Evolutionary conservation across 1,139 yeast genomes (phyloP), one percentile per base, ranked within the genome.

Genomic region (Groenewaldozyma auringiensis): DNA sequence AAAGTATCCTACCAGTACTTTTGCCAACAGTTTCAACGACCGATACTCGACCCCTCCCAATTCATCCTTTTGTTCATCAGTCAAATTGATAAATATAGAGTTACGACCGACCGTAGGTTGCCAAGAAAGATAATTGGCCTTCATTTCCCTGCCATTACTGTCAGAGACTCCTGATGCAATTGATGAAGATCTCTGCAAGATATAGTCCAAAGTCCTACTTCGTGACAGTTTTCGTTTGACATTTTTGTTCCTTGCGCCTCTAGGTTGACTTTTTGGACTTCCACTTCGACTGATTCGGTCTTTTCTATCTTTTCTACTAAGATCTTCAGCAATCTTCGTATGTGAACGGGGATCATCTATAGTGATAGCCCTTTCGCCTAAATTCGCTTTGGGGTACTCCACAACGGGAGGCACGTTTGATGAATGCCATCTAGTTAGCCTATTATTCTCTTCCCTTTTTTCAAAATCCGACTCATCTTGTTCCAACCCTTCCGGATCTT

Each of bases 41-140:
- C 97, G 75, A 60, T 92, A 94, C 61, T 92, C 99, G 9, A 92
- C 96, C 45, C 98, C 99, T 31, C 98, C 99, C 40, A 92, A 67
- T 62, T 92, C 99, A 50, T 84, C 94, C 57, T 87, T 87, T 63
- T 94, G 97, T 21, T 77, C 83, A 25, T 81, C 87, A 2, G 85
- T 79, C 47, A 92, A 66, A 27, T 83, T 83, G 2, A 86, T 84
- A 69, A 92, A 92, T 0, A 89, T 84, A 1, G 98, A 92, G 64
- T 94, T 94, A 62, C 97, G 76, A n/a, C 96, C 98, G 41, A 94
- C 76, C 0, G 88, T 87, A 0, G 98, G 97, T 22, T 76, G 76
- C 89, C 95, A 89, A 0, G 96, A 87, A 36, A 92, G 69, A 58
- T 89, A 92, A 51, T 65, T 64, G 2, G 69, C 57, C 16, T 62